Evolutionary conservation across 768 basidiomycete species (phyloP), one percentile per base, ranked within the genome.

Genomic region (Collybiopsis confluens): DNA sequence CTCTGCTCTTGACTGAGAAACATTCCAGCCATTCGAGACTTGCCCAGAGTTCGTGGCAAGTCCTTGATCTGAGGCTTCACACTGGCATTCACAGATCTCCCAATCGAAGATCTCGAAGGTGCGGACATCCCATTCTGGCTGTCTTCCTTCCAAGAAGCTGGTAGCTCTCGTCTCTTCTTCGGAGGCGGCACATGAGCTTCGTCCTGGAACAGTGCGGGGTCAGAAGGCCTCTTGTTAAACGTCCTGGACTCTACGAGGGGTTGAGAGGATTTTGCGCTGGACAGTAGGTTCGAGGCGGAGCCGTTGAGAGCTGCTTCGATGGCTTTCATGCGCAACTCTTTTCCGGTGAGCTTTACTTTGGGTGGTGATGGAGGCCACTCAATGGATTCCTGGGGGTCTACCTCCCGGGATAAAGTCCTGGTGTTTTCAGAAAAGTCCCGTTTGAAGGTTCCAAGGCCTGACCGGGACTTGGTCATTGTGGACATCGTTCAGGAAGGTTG

Each of bases 1-100:
- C 74, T 84, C 69, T 99, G 97, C 64, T 98, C 95, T 55, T 79
- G 70, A 67, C 93, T 96, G 55, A 98, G 74, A 58, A 81, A 78
- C 18, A 93, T 68, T 1, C 68, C 56, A 2, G 79, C 61, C 4
- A 74, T 55, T 49, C 74, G 72, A 20, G 37, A 38, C 2, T 8
- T 41, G 11, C 24, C 26, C 37, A 15, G 8, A 7, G 47, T 36
- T 9, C 23, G 35, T 11, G 38, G 36, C 37, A 52, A 40, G 7
- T 61, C 44, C 54, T 70, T 68, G 20, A 59, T 50, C 30, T 58
- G 54, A 21, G 64, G 53, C 21, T 50, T 57, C 8, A 62, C 30
- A 2, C 11, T 41, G 2, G n/a, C n/a, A n/a, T n/a, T n/a, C n/a
- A n/a, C n/a, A 54, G 33, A 27, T 54, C 41, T 15, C n/a, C n/a